A percentile compares a stretch with the other conserved stretches of the same genome.
Evolutionary conservation across 345 rosid species (phyloP).

Genomic region (Lepidium sativum): DNA sequence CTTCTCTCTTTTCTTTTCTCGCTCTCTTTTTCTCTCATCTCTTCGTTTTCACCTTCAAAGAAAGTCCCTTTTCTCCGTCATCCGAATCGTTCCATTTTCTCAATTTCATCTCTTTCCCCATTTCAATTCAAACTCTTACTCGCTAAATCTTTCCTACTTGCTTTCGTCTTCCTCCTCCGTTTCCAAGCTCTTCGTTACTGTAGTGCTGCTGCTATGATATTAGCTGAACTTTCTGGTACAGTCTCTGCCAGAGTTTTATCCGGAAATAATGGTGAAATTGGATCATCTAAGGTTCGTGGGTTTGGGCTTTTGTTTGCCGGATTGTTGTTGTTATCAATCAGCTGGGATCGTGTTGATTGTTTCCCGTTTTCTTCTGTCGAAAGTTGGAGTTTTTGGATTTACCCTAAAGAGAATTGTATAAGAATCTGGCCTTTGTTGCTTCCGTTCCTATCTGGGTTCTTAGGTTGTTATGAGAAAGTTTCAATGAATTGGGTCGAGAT

Average conservation of each 20-base stretch:
- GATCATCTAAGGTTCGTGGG: slow-evolving; percentile 46
- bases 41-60: slow-evolving; percentile 26
- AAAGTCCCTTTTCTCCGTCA: slow-evolving; percentile 26
- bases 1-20: slow-evolving; percentile 46
- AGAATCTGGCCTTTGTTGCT: slow-evolving; percentile 79
- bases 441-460: slow-evolving; percentile 77
- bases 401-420: slow-evolving; percentile 52
- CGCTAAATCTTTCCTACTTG: slow-evolving; percentile 47
- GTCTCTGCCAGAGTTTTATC: slow-evolving; percentile 50
- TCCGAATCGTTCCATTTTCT: slow-evolving; percentile 28
- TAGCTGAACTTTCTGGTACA: slow-evolving; percentile 72
- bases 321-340: slow-evolving; percentile 55
- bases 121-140: slow-evolving; percentile 48
- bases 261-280: slow-evolving; percentile 13
- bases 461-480: slow-evolving; percentile 77
- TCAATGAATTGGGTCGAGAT: slow-evolving; percentile 60
- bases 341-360: slow-evolving; percentile 88
- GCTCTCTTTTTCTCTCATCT: slow-evolving; percentile 32
- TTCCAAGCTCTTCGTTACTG: slow-evolving; percentile 89
- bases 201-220: slow-evolving; percentile 90
- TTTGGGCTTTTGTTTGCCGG: slow-evolving; percentile 52
- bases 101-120: slow-evolving; percentile 37
- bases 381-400: slow-evolving; percentile 35
- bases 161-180: slow-evolving; percentile 63
- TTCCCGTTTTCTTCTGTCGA: slow-evolving; percentile 51